Percentiles rank a stretch among this genome's conserved stretches.
Conservation (phyloP, 2,329 filamentous ascomycete species). For the Ceratocystis papillata region DNA sequence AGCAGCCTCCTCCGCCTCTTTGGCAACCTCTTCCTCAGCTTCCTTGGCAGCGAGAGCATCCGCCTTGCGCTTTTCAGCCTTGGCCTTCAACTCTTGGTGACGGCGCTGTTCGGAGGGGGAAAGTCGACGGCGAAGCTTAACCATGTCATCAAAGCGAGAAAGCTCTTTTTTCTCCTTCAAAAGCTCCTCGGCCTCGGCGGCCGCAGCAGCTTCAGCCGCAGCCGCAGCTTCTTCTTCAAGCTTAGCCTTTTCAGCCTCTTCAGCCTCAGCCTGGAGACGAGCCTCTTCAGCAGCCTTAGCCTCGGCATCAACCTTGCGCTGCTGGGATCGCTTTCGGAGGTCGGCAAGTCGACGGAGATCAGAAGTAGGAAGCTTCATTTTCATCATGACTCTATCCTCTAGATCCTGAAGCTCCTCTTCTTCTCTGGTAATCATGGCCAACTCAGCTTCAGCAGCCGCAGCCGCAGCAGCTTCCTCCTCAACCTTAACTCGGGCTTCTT, state of each 20-base stretch:
- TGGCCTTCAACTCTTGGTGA: conserved; percentile 16
- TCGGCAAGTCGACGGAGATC: background rate
- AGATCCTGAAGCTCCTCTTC: conserved; percentile 29
- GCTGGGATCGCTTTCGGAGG: conserved; percentile 30
- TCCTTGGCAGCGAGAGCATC: conserved; percentile 30
- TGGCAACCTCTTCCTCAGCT: conserved; percentile 29
- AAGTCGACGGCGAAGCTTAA: conserved; percentile 20
- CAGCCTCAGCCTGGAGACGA: conserved; percentile 9
- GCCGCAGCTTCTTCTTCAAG: conserved; percentile 22
- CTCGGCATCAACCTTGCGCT: conserved; percentile 30
- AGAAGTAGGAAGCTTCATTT: conserved; percentile 7
- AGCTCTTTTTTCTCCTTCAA: conserved; percentile 30
- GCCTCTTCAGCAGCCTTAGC: conserved; percentile 27
- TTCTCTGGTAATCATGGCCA: conserved; percentile 22
- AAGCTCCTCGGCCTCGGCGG: conserved; percentile 28
- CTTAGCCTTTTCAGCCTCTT: conserved; percentile 15
- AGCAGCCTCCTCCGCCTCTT: conserved; percentile 29
- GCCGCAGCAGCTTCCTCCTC: conserved; percentile 16
- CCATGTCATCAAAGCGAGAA: conserved; percentile 14
- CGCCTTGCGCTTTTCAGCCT: conserved; percentile 28
- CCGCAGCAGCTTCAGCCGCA: conserved; percentile 24
- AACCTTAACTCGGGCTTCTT: conserved; percentile 9
- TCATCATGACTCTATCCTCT: conserved; percentile 26
- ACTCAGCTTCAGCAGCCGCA: conserved; percentile 15
- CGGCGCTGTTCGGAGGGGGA: conserved; percentile 6